Percentiles rank a stretch among this genome's conserved stretches.
Evolutionary conservation across 2,329 filamentous ascomycete genomes (phyloP).

Genomic region (Akanthomyces uredinophilus): DNA sequence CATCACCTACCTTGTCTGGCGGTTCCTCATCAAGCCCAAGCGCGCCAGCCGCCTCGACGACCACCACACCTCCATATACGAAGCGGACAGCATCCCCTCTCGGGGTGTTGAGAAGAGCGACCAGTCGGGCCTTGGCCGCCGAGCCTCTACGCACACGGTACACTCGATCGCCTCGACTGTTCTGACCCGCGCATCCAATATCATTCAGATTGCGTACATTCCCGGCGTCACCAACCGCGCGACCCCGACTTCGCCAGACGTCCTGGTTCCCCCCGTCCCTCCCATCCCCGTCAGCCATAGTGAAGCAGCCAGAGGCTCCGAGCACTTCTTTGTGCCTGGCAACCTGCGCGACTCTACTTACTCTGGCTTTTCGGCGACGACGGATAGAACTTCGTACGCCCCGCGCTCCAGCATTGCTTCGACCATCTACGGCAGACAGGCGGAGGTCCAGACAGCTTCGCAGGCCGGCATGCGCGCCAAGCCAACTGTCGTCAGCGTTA

Average conservation of each 20-base stretch:
- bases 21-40: slow-evolving; percentile 78
- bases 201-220: slow-evolving; percentile 99
- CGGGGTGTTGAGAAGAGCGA: slow-evolving; percentile 43
- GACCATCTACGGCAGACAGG: slow-evolving; percentile 89
- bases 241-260: slow-evolving; percentile 71
- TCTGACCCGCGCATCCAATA: slow-evolving; percentile 91
- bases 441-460: slow-evolving; percentile 73
- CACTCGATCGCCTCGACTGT: slow-evolving; percentile 93
- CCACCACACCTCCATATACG: slow-evolving; percentile 43
- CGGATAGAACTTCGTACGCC: slow-evolving; percentile 55
- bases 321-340: slow-evolving; percentile 89
- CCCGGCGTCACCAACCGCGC: slow-evolving; percentile 93
- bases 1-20: slow-evolving; percentile 76
- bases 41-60: slow-evolving; percentile 48
- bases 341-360: slow-evolving; percentile 89
- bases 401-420: slow-evolving; percentile 76
- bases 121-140: slow-evolving; percentile 38
- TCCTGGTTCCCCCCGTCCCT: slow-evolving; percentile 86
- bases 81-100: slow-evolving; percentile 47
- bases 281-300: slow-evolving; percentile 60
- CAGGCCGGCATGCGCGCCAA: slow-evolving; percentile 84
- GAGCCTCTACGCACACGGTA: slow-evolving; percentile 79
- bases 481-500: slow-evolving; percentile 90
- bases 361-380: slow-evolving; percentile 65
- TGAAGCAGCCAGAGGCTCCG: slow-evolving; percentile 62